Base-by-base conservation (phyloP, 495 filamentous ascomycete genomes). In the Daldinia decipiens region DNA sequence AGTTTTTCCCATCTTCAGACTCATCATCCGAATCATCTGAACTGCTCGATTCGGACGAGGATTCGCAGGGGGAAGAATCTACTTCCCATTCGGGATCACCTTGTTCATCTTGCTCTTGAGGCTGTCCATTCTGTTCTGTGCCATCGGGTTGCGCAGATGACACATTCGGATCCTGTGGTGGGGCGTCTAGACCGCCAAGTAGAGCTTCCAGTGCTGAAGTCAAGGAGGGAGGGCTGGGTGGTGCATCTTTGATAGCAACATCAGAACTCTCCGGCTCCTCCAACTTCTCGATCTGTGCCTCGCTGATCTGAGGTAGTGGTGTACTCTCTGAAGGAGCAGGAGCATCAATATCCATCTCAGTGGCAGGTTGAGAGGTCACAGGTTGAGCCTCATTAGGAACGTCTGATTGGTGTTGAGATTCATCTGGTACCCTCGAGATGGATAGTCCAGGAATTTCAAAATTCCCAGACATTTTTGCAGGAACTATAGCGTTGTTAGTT, bases 1-100 rank as follows among this genome's bases (percentile, higher is more conserved):
- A 92, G 54, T 88, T 86, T 60, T 89, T 89, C n/a, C 89, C 88
- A 24, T 87, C 89, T 31, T 91, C 90, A 5, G 83, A 83, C 51
- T 87, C 87, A 59, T 89, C 88, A 53, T 89, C 87, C 11, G 86
- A 80, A 51, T 84, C 84, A n/a, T 83, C 81, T 3, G 86, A 85
- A 70, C 84, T 84, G 67, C 85, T 86, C 1, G 80, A 82, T 24
- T 82, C 81, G 7, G 80, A 80, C 0, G 82, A 84, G 13, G 79
- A 83, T 53, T 81, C 79, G 34, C 82, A 83, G 0, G 82, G 82
- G 65, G 93, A 93, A 4, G 92, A 90, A 61, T 92, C 86, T 36
- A 83, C 85, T 61, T 89, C 86, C 71, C 86, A 87, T 52, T 86
- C 86, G 34, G 84, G 82, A 5, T 74, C 77, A 21, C 56, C 74